Evolutionary conservation across 768 basidiomycete genomes (phyloP), one percentile per base, ranked within the genome.

Genomic region (Tremella mesenterica): DNA sequence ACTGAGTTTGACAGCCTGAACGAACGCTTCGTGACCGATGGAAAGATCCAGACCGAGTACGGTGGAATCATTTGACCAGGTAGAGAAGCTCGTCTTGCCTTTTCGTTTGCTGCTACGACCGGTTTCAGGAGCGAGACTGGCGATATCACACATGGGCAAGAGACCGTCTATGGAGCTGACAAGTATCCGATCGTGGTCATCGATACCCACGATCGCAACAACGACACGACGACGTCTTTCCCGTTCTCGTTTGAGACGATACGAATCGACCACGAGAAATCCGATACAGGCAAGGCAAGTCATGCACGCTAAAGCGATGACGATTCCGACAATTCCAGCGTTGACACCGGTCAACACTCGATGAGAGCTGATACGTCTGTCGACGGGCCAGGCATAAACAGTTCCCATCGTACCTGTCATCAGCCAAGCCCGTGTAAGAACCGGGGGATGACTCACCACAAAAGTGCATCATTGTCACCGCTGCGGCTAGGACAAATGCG

Each of bases 111-210:
- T 21, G 8, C 47, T 51, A 16, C 18, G 14, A 8, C 44, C 10
- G 14, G 48, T 50, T 18, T 63, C 56, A 3, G 60, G 56, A 1
- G 60, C 53, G 4, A 70, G 52, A 12, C 58, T 58, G 12, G 64
- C 64, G 48, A 75, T 73, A 44, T 73, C 70, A 51, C 64, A 65
- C 65, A 73, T 69, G 8, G 74, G 74, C 33, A 72, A 50, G 27
- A 71, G 57, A 2, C 74, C 74, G 41, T 75, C 74, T 2, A 63
- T 63, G 1, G 68, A 70, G 23, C 67, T 64, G 56, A 73, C 74
- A 30, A 75, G 61, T 3, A 75, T 53, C 16, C 72, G 55, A 44
- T 69, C 70, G 16, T 68, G 52, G 14, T 63, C 51, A 44, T 75
- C 74, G 6, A 71, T 57, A 36, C 72, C 56, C 18, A 73, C 67